Conservation (phyloP, 768 basidiomycete species). For the Pleurotus platypus region DNA sequence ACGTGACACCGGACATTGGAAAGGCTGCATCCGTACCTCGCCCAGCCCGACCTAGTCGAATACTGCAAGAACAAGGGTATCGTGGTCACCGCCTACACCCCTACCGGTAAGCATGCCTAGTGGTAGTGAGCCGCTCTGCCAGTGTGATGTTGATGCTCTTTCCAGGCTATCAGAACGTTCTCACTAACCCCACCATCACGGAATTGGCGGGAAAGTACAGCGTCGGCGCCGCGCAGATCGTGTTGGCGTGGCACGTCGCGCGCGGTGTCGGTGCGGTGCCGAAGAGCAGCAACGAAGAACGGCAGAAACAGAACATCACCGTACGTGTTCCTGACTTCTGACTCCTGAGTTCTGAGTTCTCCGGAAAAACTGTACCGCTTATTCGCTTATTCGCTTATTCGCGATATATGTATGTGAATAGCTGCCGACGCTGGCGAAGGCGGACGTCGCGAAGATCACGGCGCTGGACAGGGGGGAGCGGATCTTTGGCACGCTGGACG, state of each 20-base stretch:
- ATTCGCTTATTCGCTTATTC: too few relatives aligned
- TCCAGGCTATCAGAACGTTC: slow-evolving; percentile 38
- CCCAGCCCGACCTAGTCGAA: slow-evolving; percentile 40
- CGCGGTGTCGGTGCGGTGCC: slow-evolving; percentile 42
- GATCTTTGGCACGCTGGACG: too few relatives aligned
- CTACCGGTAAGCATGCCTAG: slow-evolving; percentile 29
- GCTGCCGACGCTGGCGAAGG: slow-evolving; percentile 29
- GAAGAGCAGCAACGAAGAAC: slow-evolving; percentile 42
- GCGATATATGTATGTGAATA: slow-evolving; percentile 14
- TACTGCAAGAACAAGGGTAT: slow-evolving; percentile 51
- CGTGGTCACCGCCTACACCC: slow-evolving; percentile 44
- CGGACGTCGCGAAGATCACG: slow-evolving; percentile 43
- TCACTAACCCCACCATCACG: slow-evolving; percentile 39
- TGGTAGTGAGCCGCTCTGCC: too few relatives aligned
- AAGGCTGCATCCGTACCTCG: slow-evolving; percentile 48
- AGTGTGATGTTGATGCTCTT: too few relatives aligned
- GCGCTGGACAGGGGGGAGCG: slow-evolving; percentile 35
- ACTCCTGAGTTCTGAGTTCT: too few relatives aligned
- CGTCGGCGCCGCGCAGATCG: slow-evolving; percentile 42
- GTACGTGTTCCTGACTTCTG: slow-evolving; percentile 25
- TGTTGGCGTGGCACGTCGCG: slow-evolving; percentile 48
- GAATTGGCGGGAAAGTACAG: slow-evolving; percentile 44
- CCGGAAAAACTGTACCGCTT: too few relatives aligned
- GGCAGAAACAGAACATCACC: slow-evolving; percentile 47
- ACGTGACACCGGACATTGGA: too few relatives aligned